Evolutionary conservation across 176 grass and related monocot genomes (phyloP).

Genomic region (Bonia amplexicaulis): DNA sequence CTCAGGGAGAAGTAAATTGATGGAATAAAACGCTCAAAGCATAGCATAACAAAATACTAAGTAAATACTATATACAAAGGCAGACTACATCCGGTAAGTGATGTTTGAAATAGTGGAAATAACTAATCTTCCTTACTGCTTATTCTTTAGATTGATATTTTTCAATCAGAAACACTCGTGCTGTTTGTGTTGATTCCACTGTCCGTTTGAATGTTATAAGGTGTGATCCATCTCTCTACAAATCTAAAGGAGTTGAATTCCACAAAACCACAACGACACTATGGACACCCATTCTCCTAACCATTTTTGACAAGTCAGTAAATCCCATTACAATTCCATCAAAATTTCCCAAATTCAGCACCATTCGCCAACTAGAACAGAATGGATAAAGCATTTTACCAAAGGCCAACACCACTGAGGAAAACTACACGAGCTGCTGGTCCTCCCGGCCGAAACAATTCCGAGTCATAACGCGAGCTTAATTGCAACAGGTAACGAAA

Average conservation of each 20-base stretch:
- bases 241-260: constrained; percentile 12
- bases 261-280: background rate
- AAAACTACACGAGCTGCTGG: background rate
- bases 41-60: background rate
- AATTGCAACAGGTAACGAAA: background rate
- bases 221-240: background rate
- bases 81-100: background rate
- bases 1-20: background rate
- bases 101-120: background rate
- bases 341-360: background rate
- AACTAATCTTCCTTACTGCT: background rate
- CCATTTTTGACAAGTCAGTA: background rate
- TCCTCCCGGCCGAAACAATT: background rate
- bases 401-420: background rate
- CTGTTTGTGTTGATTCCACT: background rate
- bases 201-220: background rate
- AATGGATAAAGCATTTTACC: background rate
- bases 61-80: background rate
- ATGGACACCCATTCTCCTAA: background rate
- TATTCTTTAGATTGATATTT: constrained; percentile 22
- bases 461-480: background rate
- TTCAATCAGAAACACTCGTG: background rate
- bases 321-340: background rate
- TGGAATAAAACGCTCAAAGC: background rate
- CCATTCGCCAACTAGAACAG: background rate